Evolutionary conservation across 305 asterid genomes (phyloP).

Genomic region (Rubia tinctorum): DNA sequence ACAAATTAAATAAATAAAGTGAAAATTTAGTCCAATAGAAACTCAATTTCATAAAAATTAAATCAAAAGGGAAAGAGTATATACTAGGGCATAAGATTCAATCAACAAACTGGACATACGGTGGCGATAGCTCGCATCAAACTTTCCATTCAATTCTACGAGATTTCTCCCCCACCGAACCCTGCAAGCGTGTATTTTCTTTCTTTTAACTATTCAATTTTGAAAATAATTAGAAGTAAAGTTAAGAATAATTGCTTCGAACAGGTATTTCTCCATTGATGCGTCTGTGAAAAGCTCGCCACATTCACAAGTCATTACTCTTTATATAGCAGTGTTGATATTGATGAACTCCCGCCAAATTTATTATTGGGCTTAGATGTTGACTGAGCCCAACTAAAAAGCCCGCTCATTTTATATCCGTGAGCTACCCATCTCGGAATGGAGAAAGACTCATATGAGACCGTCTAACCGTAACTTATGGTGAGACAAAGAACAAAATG

Average conservation of each 20-base stretch:
- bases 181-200: slow-evolving; percentile 30
- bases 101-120: slow-evolving; percentile 43
- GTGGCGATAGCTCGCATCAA: slow-evolving; percentile 56
- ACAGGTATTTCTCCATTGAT: slow-evolving; percentile 57
- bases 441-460: too few species aligned
- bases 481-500: too few species aligned
- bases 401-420: not conserved
- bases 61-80: not conserved
- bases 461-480: too few species aligned
- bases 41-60: not conserved
- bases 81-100: slow-evolving; percentile 72
- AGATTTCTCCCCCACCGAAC: slow-evolving; percentile 62
- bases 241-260: not conserved
- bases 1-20: slow-evolving; percentile 13
- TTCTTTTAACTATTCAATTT: not conserved
- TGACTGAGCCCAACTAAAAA: not conserved
- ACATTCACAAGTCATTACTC: not conserved
- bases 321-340: not conserved
- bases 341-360: slow-evolving; percentile 5
- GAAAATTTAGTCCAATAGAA: not conserved
- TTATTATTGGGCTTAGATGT: not conserved
- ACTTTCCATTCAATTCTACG: slow-evolving; percentile 61
- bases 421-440: too few species aligned
- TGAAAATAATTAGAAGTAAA: not conserved
- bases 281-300: not conserved